Evolutionary conservation across 2,329 filamentous ascomycete genomes (phyloP), one percentile per base, ranked within the genome.

Genomic region (Sarocladium oryzae): DNA sequence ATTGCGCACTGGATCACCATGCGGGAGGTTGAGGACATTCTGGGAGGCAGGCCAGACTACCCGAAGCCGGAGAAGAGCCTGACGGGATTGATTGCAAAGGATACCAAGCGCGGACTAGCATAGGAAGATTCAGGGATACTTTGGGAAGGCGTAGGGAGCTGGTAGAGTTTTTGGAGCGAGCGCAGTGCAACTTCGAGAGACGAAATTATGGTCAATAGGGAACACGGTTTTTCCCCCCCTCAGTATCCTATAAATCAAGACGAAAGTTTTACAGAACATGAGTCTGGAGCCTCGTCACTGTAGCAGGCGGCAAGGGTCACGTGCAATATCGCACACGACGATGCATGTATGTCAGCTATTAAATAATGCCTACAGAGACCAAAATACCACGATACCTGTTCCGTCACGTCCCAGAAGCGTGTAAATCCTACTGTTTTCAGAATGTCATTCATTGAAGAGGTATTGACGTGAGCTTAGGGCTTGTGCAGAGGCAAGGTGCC

Each of bases 1-100:
- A 71, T 82, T 51, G 88, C 93, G 58, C 91, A 89, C 74, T 99
- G 93, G 93, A 74, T 88, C 60, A 77, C 76, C 48, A 74, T 96
- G 67, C 88, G 89, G 69, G 77, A 85, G 48, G 82, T 89, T 24
- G 91, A 96, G 2, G 88, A 99, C 66, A 85, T 89, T 30, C 72
- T 99, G 28, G 88, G 86, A 49, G 92, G 90, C 2, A 77, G 89
- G 53, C 80, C 84, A 2, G 55, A 64, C 2, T 78, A 81, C 60
- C 65, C 68, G 1, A 60, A 59, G 56, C 81, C 80, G 1, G 74
- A 80, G 63, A 60, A 65, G 54, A 70, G 66, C 30, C 64, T 85
- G 43, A 66, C 67, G 18, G 81, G 81, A 0, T 57, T 77, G 45
- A 64, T 69, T 55, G 81, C 81, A 40, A 85, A 84, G 68, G 81